Evolutionary conservation across 768 basidiomycete genomes (phyloP).

Genomic region (Amanita muscaria): DNA sequence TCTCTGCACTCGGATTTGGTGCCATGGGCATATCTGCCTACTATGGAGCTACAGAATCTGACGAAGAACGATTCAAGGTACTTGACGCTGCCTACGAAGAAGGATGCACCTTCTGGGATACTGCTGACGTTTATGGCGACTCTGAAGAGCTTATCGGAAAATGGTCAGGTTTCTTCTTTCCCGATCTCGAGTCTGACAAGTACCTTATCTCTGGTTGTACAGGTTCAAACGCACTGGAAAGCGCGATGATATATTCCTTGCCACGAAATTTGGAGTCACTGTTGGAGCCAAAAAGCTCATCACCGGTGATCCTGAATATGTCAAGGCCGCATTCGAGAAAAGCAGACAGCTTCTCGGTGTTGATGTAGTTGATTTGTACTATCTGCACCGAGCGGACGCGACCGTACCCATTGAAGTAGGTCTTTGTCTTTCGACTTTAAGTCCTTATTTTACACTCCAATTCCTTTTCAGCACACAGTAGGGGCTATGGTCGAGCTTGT

Average conservation of each 20-base stretch:
- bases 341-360: constrained; percentile 27
- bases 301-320: constrained; percentile 28
- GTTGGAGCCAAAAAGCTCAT: constrained; percentile 11
- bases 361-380: constrained; percentile 31
- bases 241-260: constrained; percentile 42
- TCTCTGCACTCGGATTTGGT: no score
- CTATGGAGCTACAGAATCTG: no score
- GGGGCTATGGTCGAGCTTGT: constrained; percentile 28
- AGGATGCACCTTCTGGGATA: no score
- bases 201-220: background rate
- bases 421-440: background rate
- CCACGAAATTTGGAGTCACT: constrained; percentile 36
- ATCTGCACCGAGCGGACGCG: constrained; percentile 23
- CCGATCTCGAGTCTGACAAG: no score
- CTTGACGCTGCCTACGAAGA: no score
- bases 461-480: constrained; percentile 19
- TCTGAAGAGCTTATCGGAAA: constrained; percentile 36
- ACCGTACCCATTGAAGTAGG: constrained; percentile 22
- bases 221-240: constrained; percentile 47
- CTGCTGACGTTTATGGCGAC: no score
- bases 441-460: background rate
- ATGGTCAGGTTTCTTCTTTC: constrained; percentile 23
- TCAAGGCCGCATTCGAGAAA: constrained; percentile 23
- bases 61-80: no score
- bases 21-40: no score